Conservation (phyloP, 768 basidiomycete genomes). For the Leccinellum luteum region DNA sequence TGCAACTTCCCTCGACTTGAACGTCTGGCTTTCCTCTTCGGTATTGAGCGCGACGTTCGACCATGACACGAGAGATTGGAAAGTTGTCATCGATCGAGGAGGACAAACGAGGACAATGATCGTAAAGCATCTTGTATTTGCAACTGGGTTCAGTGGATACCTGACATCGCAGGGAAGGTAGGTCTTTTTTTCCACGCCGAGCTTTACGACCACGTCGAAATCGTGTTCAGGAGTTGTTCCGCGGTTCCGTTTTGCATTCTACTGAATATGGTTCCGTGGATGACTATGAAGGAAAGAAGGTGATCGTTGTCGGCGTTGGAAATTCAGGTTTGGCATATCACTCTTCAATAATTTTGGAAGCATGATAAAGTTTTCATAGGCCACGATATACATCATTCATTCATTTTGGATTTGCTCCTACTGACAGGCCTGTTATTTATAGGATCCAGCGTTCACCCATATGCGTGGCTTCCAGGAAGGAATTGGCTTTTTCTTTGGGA, state of each 20-base stretch:
- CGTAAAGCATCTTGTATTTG: conserved; percentile 53
- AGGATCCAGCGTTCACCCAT: conserved; percentile 11
- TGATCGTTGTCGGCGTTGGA: conserved; percentile 60
- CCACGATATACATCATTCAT: conserved; percentile 35
- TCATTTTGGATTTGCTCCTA: conserved; percentile 30
- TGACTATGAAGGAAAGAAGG: conserved; percentile 57
- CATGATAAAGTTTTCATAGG: conserved; percentile 11
- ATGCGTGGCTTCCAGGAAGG: background rate
- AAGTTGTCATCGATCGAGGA: conserved; percentile 35
- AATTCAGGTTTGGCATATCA: conserved; percentile 44
- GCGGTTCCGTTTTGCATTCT: conserved; percentile 55
- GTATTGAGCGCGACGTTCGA: conserved; percentile 36
- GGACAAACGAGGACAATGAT: conserved; percentile 32
- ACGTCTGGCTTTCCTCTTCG: conserved; percentile 55
- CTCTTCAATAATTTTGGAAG: background rate
- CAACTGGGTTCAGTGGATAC: conserved; percentile 51
- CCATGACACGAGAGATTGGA: conserved; percentile 40
- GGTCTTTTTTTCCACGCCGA: background rate
- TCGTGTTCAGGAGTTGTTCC: conserved; percentile 43
- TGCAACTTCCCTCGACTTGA: conserved; percentile 53
- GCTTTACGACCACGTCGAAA: background rate
- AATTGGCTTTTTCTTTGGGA: background rate
- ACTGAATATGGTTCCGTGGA: conserved; percentile 42
- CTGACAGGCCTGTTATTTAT: background rate
- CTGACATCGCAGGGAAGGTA: conserved; percentile 44